Evolutionary conservation across 2,329 filamentous ascomycete genomes (phyloP).

Genomic region (Daldinia eschscholtzii): DNA sequence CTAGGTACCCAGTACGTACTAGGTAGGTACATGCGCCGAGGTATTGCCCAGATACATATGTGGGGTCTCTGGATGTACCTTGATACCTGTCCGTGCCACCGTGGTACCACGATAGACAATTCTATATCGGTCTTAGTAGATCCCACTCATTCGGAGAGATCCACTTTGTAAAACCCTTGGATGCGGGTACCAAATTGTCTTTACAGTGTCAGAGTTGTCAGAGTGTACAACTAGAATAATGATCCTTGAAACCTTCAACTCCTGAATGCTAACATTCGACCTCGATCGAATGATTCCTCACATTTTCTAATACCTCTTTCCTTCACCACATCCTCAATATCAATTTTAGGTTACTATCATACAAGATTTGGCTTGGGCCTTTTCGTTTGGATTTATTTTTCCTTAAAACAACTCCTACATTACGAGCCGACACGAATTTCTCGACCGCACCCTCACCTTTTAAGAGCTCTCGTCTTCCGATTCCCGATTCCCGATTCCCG

Average conservation of each 20-base stretch:
- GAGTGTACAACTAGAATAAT: neutral
- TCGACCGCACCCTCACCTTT: neutral
- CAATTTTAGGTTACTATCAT: neutral
- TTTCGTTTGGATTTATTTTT: neutral
- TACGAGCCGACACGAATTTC: neutral
- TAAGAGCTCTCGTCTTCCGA: neutral
- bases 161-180: neutral
- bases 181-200: no score
- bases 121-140: neutral
- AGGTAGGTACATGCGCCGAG: neutral
- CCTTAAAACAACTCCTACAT: neutral
- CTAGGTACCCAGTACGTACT: no score
- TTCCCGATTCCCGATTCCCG: slow-evolving; percentile 1
- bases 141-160: neutral
- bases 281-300: slow-evolving; percentile 28
- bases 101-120: neutral
- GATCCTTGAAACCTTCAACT: slow-evolving; percentile 29
- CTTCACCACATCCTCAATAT: slow-evolving; percentile 1
- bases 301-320: slow-evolving; percentile 12
- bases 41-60: neutral
- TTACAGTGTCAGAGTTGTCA: no score
- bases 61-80: neutral
- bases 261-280: slow-evolving; percentile 24
- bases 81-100: neutral
- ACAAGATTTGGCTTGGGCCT: neutral